Evolutionary conservation across 805 yeast species (phyloP), one percentile per base, ranked within the genome.

Genomic region (Candida boleticola): DNA sequence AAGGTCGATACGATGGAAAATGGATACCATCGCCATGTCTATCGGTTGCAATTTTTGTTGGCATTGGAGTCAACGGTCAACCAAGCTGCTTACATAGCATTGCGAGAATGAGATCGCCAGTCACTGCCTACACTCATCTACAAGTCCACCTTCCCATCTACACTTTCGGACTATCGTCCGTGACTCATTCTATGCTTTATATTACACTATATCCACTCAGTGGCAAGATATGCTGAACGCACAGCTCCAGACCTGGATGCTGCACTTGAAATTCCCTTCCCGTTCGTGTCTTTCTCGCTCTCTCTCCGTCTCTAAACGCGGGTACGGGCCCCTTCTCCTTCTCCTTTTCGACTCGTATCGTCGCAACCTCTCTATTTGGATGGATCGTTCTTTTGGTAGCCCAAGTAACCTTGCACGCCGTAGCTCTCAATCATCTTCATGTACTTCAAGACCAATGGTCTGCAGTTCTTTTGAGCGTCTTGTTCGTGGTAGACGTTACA

Each of bases 301-400:
- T n/a, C n/a, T n/a, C n/a, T n/a, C n/a, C n/a, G n/a, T n/a, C n/a
- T n/a, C 29, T 26, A 11, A 11, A 26, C 29, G n/a, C n/a, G n/a
- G n/a, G 10, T 26, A 26, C 29, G 10, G 29, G 13, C 29, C 13
- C 13, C 29, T 26, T 26, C 29, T 26, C 13, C 13, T 26, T 26
- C 13, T 26, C 29, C 29, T 26, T 26, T 26, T 26, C 13, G 13
- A 11, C 29, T 26, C 29, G 10, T 13, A 11, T 26, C 13, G 10
- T 26, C 13, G 29, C 29, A 26, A 10, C 13, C 13, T 10, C 29
- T 29, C 34, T 68, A 84, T 68, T 85, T 84, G 29, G 86, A 72
- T 35, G 92, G 93, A 59, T 86, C 95, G 66, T 86, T 86, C 76
- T 87, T 83, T 70, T 87, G 95, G 69, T 86, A 85, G n/a, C 89